Percentiles rank a stretch among this genome's conserved stretches.
Evolutionary conservation across 176 grass and related monocot genomes (phyloP).

Genomic region (Oryza nivara): DNA sequence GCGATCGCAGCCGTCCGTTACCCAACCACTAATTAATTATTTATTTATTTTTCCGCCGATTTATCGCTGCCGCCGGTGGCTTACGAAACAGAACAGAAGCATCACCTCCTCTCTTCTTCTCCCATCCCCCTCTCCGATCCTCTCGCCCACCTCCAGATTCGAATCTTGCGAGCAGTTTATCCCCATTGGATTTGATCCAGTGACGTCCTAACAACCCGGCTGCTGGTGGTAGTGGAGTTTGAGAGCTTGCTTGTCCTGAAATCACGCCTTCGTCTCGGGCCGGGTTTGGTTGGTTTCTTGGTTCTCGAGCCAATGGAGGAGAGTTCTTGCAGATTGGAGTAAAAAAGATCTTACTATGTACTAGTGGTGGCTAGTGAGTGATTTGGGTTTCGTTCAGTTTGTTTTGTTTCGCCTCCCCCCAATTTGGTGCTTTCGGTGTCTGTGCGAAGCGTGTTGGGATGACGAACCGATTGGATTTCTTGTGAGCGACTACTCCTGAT

Average conservation of each 20-base stretch:
- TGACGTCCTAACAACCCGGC: slow-evolving; percentile 19
- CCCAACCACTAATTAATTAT: background rate
- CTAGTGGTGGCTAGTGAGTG: background rate
- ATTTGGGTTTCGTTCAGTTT: background rate
- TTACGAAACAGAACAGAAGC: background rate
- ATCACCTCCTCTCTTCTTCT: background rate
- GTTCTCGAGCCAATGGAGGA: background rate
- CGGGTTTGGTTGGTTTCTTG: background rate
- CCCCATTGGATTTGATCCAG: slow-evolving; percentile 17
- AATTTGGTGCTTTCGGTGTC: slow-evolving; percentile 18
- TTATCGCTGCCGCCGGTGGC: background rate
- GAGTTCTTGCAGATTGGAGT: background rate
- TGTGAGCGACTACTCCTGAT: slow-evolving; percentile 24
- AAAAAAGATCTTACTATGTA: background rate
- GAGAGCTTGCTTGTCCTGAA: background rate
- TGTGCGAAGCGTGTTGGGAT: background rate
- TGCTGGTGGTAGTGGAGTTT: background rate
- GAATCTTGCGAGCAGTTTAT: slow-evolving; percentile 7
- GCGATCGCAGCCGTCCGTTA: slow-evolving; percentile 15
- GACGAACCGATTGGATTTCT: background rate
- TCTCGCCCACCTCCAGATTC: slow-evolving; percentile 30
- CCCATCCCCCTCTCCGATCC: slow-evolving; percentile 11
- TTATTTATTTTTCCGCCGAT: background rate
- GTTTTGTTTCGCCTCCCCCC: background rate
- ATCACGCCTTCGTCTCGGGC: background rate